Base-by-base conservation (phyloP, 2,329 filamentous ascomycete genomes). In the Pseudogymnoascus sp. region DNA sequence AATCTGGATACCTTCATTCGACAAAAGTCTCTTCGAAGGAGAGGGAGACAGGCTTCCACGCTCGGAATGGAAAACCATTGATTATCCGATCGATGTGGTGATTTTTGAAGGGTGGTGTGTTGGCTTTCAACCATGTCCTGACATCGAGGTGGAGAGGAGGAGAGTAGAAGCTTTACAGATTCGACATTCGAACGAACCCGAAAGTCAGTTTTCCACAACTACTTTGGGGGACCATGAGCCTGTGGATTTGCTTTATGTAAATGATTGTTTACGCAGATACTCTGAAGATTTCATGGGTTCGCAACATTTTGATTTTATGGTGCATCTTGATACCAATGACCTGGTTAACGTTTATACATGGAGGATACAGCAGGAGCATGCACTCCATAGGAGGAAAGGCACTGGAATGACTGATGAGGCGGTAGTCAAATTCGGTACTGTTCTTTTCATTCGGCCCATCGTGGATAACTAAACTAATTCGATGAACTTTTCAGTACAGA, bases 101-200 rank as follows among this genome's bases (percentile, higher is more conserved):
- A 80, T 90, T 26, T 87, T 90, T 66, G 87, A 90, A 73, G 87
- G 87, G 1, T 90, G 87, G 87, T 89, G 86, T 73, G 81, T 90
- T 2, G 87, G 87, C 0, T 90, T 90, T 71, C 81, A 82, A 6
- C 76, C 86, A 0, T 75, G 87, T 18, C 70, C 77, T 18, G 74
- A 79, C 1, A 68, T 72, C 0, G 76, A 76, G 1, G 69, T 90
- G 1, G 73, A 76, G 64, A 64, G 69, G 29, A 83, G 80, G 78
- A 75, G 78, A 62, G 76, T 76, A 68, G 72, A 77, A 66, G 69
- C 69, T 73, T 72, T 62, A 72, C 79, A 21, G 73, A 75, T 7
- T 67, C 73, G 39, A 40, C 69, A 39, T 68, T 26, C 21, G 5
- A 47, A 21, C 1, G 40, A 62, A 14, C 11, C 21, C 12, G 6